Evolutionary conservation across 73 alveolate species (phyloP).

Genomic region (Loxodes magnus): DNA sequence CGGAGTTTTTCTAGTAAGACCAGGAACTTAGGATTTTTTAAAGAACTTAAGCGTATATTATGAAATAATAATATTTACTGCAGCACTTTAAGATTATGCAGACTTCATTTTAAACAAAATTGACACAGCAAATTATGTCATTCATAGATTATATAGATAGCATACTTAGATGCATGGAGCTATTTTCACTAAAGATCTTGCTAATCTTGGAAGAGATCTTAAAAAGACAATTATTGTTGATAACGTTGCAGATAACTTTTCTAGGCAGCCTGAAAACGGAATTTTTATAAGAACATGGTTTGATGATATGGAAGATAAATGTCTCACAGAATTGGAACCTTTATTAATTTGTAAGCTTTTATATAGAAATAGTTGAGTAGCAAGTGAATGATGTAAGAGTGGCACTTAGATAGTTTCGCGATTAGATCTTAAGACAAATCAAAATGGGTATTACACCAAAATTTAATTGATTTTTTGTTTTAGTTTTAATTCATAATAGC

Average conservation of each 20-base stretch:
- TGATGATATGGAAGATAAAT: constrained; percentile 55
- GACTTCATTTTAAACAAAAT: constrained; percentile 43
- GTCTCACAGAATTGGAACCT: constrained; percentile 42
- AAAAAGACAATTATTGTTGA: constrained; percentile 43
- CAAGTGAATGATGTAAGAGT: constrained; percentile 42
- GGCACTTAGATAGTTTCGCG: constrained; percentile 44
- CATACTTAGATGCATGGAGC: constrained; percentile 25
- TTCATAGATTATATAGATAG: constrained; percentile 32
- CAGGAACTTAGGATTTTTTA: constrained; percentile 30
- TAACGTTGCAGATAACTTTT: constrained; percentile 58
- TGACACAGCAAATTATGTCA: constrained; percentile 15
- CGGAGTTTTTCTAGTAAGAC: constrained; percentile 27
- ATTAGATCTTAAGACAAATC: constrained; percentile 45
- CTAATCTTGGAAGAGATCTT: constrained; percentile 48
- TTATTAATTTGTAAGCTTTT: constrained; percentile 16
- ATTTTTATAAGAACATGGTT: constrained; percentile 49
- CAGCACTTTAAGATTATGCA: constrained; percentile 51
- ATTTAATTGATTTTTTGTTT: no score
- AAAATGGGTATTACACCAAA: no score
- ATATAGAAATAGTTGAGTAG: constrained; percentile 29
- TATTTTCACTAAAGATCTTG: constrained; percentile 33
- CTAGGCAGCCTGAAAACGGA: constrained; percentile 59
- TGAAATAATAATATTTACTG: constrained; percentile 43
- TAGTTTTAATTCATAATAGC: no score
- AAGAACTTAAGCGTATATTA: constrained; percentile 23